Percentiles rank a stretch among this genome's conserved stretches.
phyloP scores from a whole-genome alignment of 202 grass and related monocot genomes.

The Setaria italica region DNA sequence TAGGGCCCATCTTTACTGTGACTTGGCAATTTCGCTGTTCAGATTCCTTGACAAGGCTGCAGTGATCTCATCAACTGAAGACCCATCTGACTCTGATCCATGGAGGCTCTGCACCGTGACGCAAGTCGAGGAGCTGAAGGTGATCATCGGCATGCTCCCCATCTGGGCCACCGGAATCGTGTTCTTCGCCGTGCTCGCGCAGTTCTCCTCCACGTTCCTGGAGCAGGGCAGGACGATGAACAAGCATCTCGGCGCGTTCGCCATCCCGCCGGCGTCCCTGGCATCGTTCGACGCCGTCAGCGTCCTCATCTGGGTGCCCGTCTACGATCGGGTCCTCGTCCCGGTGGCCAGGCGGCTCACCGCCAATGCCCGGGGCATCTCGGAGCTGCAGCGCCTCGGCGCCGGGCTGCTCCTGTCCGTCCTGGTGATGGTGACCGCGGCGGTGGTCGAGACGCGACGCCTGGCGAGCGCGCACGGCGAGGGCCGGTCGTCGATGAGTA shows the following conservation, averaged over 20 bases:
- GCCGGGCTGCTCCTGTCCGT: conserved; percentile 67
- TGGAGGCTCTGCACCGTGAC: conserved; percentile 60
- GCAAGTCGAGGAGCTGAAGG: conserved; percentile 72
- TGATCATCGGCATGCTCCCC: conserved; percentile 65
- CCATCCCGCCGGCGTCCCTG: conserved; percentile 70
- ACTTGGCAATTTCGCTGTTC: background rate
- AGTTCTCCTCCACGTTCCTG: conserved; percentile 71
- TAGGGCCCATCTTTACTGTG: background rate
- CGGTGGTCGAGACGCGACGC: conserved; percentile 62
- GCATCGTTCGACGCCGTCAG: conserved; percentile 69
- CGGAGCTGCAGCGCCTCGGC: conserved; percentile 63
- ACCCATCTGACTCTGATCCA: conserved; percentile 36
- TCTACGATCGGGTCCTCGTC: conserved; percentile 68
- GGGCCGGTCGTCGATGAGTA: conserved; percentile 34
- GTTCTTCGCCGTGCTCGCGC: conserved; percentile 66
- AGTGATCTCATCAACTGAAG: conserved; percentile 27
- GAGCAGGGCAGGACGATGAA: conserved; percentile 76
- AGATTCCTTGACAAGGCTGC: conserved; percentile 67
- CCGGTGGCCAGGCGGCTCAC: conserved; percentile 59
- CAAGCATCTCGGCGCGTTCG: conserved; percentile 49
- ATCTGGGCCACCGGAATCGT: conserved; percentile 68
- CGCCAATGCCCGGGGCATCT: conserved; percentile 63
- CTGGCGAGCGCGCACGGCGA: conserved; percentile 40
- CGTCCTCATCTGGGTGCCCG: conserved; percentile 62
- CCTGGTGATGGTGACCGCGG: conserved; percentile 61